Conservation (phyloP, 2,329 filamentous ascomycete genomes). For the Meredithiella fracta region DNA sequence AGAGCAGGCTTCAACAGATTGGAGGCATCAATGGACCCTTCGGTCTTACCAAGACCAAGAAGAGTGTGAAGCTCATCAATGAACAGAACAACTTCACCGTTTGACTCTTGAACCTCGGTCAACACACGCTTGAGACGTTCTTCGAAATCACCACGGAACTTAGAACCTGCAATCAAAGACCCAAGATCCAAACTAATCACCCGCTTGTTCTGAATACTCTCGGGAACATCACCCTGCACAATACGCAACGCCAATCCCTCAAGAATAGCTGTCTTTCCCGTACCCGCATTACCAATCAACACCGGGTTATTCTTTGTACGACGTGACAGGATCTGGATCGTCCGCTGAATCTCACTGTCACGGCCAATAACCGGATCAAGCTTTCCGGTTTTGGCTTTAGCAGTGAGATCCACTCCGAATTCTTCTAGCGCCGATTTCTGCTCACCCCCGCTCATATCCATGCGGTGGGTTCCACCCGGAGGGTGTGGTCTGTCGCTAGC, state of each 20-base stretch:
- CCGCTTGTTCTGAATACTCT: constrained; percentile 86
- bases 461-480: constrained; percentile 81
- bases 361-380: constrained; percentile 91
- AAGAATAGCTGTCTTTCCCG: constrained; percentile 83
- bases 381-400: constrained; percentile 69
- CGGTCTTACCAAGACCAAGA: constrained; percentile 81
- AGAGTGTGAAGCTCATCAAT: constrained; percentile 89
- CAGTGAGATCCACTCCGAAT: constrained; percentile 81
- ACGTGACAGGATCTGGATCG: constrained; percentile 82
- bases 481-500: constrained; percentile 56
- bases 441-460: constrained; percentile 63
- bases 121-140: constrained; percentile 82
- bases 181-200: constrained; percentile 81
- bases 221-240: constrained; percentile 79
- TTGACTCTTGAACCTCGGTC: constrained; percentile 75
- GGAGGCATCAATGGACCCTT: constrained; percentile 91
- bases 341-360: constrained; percentile 80
- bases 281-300: constrained; percentile 79
- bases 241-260: constrained; percentile 85
- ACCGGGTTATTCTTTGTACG: constrained; percentile 94
- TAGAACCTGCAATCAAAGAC: constrained; percentile 84
- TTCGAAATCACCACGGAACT: constrained; percentile 91
- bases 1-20: constrained; percentile 87
- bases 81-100: constrained; percentile 84
- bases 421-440: constrained; percentile 82